Evolutionary conservation across 306 rosid species (phyloP).

Genomic region (Castanospermum australe): DNA sequence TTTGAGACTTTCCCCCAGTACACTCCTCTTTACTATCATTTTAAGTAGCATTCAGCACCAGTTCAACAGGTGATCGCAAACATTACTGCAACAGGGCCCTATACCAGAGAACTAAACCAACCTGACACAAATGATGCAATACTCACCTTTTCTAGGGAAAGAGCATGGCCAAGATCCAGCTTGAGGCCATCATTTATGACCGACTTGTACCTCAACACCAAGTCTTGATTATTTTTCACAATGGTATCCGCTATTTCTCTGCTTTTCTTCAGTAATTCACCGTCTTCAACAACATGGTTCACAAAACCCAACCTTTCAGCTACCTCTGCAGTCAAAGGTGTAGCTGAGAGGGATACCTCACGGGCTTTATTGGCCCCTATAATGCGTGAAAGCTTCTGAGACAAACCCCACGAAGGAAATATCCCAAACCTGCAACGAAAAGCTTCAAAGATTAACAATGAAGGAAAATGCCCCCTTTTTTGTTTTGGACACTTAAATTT

Average conservation of each 20-base stretch:
- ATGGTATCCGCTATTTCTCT: slow-evolving; percentile 68
- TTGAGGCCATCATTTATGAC: slow-evolving; percentile 84
- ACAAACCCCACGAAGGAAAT: slow-evolving; percentile 96
- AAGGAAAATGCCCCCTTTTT: neutral
- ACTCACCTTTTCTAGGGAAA: slow-evolving; percentile 76
- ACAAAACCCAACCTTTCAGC: slow-evolving; percentile 81
- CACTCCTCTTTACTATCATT: neutral
- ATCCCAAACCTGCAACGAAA: slow-evolving; percentile 77
- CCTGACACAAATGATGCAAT: neutral
- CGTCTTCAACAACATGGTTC: slow-evolving; percentile 80
- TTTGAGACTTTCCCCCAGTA: neutral
- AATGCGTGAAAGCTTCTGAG: slow-evolving; percentile 85
- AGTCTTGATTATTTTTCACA: slow-evolving; percentile 62
- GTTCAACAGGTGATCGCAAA: neutral
- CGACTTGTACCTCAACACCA: slow-evolving; percentile 84
- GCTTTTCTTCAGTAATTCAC: slow-evolving; percentile 73
- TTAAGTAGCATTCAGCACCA: neutral
- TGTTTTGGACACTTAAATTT: neutral
- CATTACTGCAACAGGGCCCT: neutral
- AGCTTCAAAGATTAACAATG: neutral
- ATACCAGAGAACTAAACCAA: neutral
- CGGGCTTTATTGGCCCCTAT: slow-evolving; percentile 82
- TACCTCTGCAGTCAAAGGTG: slow-evolving; percentile 72
- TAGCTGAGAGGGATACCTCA: slow-evolving; percentile 85
- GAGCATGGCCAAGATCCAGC: slow-evolving; percentile 74